phyloP scores from a whole-genome alignment of 179 eudicot species.

The Spinacia oleracea region DNA sequence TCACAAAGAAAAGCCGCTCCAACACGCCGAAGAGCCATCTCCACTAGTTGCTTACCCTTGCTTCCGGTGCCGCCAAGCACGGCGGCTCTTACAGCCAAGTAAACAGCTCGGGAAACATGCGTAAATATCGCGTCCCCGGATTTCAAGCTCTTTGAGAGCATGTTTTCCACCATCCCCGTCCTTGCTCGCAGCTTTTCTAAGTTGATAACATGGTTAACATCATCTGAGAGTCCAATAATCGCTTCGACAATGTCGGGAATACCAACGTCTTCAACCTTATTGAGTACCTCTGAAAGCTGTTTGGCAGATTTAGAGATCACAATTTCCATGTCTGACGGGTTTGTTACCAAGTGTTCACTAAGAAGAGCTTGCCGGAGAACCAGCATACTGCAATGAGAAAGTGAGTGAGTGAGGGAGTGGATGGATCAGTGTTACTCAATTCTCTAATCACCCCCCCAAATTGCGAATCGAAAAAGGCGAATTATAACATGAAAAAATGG shows the following conservation, averaged over 20 bases:
- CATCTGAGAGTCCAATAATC: constrained; percentile 25
- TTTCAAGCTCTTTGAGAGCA: constrained; percentile 55
- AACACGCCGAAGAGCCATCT: constrained; percentile 44
- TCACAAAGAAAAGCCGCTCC: constrained; percentile 49
- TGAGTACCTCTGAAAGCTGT: constrained; percentile 52
- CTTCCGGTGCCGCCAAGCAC: constrained; percentile 50
- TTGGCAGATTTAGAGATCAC: constrained; percentile 42
- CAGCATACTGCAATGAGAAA: constrained; percentile 54
- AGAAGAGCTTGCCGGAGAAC: constrained; percentile 73
- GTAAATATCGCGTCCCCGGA: constrained; percentile 50
- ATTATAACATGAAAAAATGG: no score
- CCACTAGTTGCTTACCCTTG: constrained; percentile 44
- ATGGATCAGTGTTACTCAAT: no score
- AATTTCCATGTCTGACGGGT: constrained; percentile 51
- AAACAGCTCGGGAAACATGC: constrained; percentile 45
- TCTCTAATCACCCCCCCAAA: no score
- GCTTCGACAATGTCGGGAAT: constrained; percentile 57
- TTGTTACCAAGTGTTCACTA: constrained; percentile 45
- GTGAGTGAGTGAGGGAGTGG: background rate
- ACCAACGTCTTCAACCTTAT: constrained; percentile 54
- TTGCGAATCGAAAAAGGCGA: no score
- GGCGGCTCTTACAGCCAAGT: constrained; percentile 44
- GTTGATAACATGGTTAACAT: constrained; percentile 12
- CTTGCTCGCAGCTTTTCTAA: constrained; percentile 37
- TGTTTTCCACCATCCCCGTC: constrained; percentile 43